Conservation (phyloP, 495 filamentous ascomycete species). For the Talaromyces proteolyticus region DNA sequence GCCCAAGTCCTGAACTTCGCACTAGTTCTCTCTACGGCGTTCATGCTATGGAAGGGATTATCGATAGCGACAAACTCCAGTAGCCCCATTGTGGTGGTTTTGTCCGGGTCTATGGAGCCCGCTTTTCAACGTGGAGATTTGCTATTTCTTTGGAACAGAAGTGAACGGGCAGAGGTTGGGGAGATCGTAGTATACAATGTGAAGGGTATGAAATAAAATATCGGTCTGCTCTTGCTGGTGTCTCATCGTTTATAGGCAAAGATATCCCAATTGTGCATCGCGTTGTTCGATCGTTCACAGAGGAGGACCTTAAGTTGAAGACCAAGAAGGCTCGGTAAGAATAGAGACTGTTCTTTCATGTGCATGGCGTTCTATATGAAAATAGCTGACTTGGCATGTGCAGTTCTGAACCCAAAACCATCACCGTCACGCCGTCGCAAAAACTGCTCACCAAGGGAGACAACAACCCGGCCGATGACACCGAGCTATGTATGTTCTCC, state of each 20-base stretch:
- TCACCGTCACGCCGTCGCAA: conserved; percentile 12
- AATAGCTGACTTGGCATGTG: neutral
- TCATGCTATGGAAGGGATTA: conserved; percentile 98
- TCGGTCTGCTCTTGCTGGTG: conserved; percentile 13
- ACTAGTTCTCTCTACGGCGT: conserved; percentile 87
- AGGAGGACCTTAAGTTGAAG: conserved; percentile 37
- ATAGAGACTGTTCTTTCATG: no score
- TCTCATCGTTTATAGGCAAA: conserved; percentile 51
- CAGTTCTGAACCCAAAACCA: neutral
- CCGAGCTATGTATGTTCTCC: conserved; percentile 57
- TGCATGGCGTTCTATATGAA: no score
- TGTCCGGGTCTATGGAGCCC: conserved; percentile 94
- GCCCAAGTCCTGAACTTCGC: conserved; percentile 94
- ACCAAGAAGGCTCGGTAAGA: conserved; percentile 17
- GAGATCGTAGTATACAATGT: conserved; percentile 97
- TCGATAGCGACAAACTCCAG: conserved; percentile 81
- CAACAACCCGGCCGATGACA: conserved; percentile 93
- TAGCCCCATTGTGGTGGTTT: conserved; percentile 91
- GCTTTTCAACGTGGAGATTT: conserved; percentile 95
- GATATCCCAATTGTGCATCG: conserved; percentile 94
- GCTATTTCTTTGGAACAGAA: conserved; percentile 90
- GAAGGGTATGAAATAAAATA: conserved; percentile 14
- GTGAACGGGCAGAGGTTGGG: conserved; percentile 59
- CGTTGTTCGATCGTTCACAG: conserved; percentile 64
- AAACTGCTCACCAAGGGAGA: conserved; percentile 94